These are phyloP conservation scores for Nepenthes mirabilis DNA, from an alignment of 148 eudicot genomes.

Conservation along the genomic window DNA sequence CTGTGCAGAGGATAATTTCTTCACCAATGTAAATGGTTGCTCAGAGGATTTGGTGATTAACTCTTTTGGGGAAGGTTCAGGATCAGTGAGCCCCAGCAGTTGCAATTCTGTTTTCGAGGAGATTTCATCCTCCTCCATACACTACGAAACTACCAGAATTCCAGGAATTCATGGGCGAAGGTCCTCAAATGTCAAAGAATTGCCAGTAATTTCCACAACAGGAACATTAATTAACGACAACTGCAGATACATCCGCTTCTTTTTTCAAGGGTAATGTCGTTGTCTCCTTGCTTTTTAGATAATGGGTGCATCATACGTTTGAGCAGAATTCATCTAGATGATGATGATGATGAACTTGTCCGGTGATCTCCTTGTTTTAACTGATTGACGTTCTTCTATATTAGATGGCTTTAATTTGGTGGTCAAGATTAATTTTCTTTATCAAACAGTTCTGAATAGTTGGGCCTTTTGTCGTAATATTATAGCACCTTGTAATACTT, in stretches of 20 bases:
- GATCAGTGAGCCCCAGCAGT: slow-evolving; percentile 16
- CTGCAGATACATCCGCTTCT: slow-evolving; percentile 22
- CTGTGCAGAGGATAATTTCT: slow-evolving; percentile 41
- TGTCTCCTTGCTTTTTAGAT: not conserved
- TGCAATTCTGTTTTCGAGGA: slow-evolving; percentile 14
- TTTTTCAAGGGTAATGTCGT: slow-evolving; percentile 39
- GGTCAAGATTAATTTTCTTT: too few relatives aligned
- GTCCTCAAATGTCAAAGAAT: slow-evolving; percentile 13
- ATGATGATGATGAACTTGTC: too few relatives aligned
- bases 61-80: slow-evolving; percentile 14
- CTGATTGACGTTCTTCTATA: too few relatives aligned
- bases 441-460: too few relatives aligned
- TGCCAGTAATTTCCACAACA: slow-evolving; percentile 21
- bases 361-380: too few relatives aligned
- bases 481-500: too few relatives aligned
- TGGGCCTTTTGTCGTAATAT: too few relatives aligned
- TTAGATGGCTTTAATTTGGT: too few relatives aligned
- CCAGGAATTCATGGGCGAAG: slow-evolving; percentile 15
- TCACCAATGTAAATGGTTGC: slow-evolving; percentile 29
- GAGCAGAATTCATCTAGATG: too few relatives aligned
- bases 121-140: slow-evolving; percentile 23
- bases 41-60: slow-evolving; percentile 17
- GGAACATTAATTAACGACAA: slow-evolving; percentile 15
- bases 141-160: slow-evolving; percentile 12
- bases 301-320: not conserved